These are phyloP conservation scores for Talaromyces proteolyticus DNA, from an alignment of 495 filamentous ascomycete species.

Conservation along the genomic window DNA sequence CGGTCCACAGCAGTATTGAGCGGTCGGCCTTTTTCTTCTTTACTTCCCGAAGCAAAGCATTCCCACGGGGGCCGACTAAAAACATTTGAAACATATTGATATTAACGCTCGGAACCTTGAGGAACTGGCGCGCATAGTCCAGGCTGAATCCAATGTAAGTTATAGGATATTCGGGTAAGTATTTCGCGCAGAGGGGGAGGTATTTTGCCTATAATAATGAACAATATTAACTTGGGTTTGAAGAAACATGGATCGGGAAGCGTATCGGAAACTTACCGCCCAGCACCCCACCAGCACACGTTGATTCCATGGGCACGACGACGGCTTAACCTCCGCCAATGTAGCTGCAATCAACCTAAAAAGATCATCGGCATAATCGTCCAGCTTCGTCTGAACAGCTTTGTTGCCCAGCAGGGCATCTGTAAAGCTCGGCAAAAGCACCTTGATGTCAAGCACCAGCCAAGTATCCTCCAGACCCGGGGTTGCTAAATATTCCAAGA, in stretches of 20 bases:
- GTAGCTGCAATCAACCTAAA: slow-evolving; percentile 59
- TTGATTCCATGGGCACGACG: slow-evolving; percentile 58
- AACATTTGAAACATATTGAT: slow-evolving; percentile 69
- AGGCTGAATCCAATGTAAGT: slow-evolving; percentile 70
- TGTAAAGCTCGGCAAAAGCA: slow-evolving; percentile 18
- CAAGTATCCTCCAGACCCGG: slow-evolving; percentile 62
- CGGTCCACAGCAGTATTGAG: slow-evolving; percentile 74
- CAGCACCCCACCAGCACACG: slow-evolving; percentile 79
- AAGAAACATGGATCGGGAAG: not conserved
- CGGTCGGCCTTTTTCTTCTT: slow-evolving; percentile 48
- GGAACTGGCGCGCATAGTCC: slow-evolving; percentile 63
- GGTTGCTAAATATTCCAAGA: slow-evolving; percentile 64
- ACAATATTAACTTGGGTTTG: not conserved
- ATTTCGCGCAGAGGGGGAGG: slow-evolving; percentile 49
- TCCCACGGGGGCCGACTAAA: slow-evolving; percentile 59
- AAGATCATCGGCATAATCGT: slow-evolving; percentile 63
- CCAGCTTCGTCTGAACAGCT: slow-evolving; percentile 26
- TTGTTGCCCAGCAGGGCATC: not conserved
- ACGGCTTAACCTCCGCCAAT: slow-evolving; percentile 43
- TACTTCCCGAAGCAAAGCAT: slow-evolving; percentile 56
- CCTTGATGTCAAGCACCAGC: slow-evolving; percentile 87
- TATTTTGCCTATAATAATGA: slow-evolving; percentile 44
- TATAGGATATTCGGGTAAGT: slow-evolving; percentile 63
- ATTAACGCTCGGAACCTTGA: slow-evolving; percentile 47
- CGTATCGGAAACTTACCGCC: slow-evolving; percentile 48